Evolutionary conservation across 768 basidiomycete species (phyloP).

Genomic region (Filobasidium wieringae): DNA sequence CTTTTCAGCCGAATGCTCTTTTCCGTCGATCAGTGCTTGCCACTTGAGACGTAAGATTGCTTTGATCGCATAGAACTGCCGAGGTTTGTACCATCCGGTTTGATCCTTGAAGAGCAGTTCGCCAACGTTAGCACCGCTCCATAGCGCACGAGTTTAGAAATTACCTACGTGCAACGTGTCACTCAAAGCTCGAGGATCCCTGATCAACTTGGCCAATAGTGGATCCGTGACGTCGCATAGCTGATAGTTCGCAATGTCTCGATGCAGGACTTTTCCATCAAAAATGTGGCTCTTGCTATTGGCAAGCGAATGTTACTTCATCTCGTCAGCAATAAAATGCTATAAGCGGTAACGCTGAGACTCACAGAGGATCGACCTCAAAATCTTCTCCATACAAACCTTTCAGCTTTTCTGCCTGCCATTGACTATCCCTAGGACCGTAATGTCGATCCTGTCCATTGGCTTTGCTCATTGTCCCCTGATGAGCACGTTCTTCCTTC

Average conservation of each 20-base stretch:
- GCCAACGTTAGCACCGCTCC: background rate
- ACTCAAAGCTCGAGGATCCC: constrained; percentile 55
- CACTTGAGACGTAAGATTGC: constrained; percentile 15
- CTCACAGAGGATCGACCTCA: background rate
- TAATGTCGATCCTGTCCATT: background rate
- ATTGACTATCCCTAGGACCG: constrained; percentile 15
- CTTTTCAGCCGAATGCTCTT: background rate
- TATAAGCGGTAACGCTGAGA: background rate
- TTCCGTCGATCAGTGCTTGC: constrained; percentile 8
- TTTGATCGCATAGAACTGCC: constrained; percentile 12
- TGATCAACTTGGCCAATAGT: constrained; percentile 69
- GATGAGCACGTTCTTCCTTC: constrained; percentile 1
- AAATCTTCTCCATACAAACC: background rate
- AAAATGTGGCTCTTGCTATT: constrained; percentile 60
- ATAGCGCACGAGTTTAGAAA: too few species aligned
- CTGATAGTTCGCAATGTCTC: constrained; percentile 86
- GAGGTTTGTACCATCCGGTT: constrained; percentile 11
- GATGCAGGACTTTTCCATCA: constrained; percentile 65
- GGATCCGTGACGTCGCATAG: constrained; percentile 82
- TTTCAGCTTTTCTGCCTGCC: background rate
- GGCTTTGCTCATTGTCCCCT: background rate
- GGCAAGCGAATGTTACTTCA: background rate
- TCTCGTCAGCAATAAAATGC: background rate
- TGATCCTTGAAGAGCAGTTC: background rate
- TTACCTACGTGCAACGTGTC: constrained; percentile 63